Evolutionary conservation across 192 early-diverging fungal species (phyloP), one percentile per base, ranked within the genome.

Genomic region (Rhizophagus prolifer): DNA sequence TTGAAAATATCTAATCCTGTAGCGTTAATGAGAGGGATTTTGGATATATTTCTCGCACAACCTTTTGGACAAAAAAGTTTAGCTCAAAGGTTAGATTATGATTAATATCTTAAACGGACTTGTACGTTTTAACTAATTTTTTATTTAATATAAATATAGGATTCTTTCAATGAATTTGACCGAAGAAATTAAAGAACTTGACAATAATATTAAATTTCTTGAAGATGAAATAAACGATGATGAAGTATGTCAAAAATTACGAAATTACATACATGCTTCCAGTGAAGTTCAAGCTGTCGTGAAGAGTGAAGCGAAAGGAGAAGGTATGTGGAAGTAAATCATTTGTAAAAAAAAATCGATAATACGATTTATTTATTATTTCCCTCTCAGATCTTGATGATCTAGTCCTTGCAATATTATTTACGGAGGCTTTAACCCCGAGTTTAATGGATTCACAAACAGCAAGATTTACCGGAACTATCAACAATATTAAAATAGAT

Each of bases 1-100:
- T 75, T 89, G 61, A 87, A 86, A 64, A 44, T 86, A 9, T 89
- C 86, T 10, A 89, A 89, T 67, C 88, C 88, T 9, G 79, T 89
- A 78, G 74, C 76, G 0, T 82, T 89, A 82, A 81, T 89, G 72
- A 89, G 84, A 46, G 86, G 85, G 25, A 79, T 88, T 13, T 70
- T 89, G 69, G 86, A 89, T 76, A 61, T 89, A 21, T 89, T 89
- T 64, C 66, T 89, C 59, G 86, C 88, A 2, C 88, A 89, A 46
- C 88, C 88, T 6, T 87, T 89, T 78, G 88, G 88, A 26, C 78
- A 80, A 6, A 80, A 78, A 21, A 88, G 86, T 68, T 73, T 89
- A 58, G 81, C 86, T 31, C 88, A 89, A 74, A 82, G 84, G 84
- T 85, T 78, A 65, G 36, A 8, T 23, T 30, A 7, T 36, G 3